These are phyloP conservation scores for Rhizophagus sp. DNA, from an alignment of 192 early-diverging fungal species.

Conservation along the genomic window DNA sequence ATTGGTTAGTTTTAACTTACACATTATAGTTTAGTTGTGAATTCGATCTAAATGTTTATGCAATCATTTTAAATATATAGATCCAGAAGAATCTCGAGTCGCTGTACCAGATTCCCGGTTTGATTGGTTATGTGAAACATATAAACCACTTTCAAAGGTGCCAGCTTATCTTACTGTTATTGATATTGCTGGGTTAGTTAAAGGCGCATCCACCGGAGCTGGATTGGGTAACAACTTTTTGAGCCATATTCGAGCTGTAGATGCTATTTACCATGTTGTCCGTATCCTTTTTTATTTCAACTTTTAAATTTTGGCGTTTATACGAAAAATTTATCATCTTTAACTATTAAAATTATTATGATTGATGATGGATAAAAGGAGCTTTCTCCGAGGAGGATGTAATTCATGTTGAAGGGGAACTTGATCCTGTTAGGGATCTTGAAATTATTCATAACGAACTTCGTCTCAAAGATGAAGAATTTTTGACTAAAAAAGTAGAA, in stretches of 20 bases:
- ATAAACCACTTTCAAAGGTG: slow-evolving; percentile 64
- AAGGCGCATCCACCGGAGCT: slow-evolving; percentile 76
- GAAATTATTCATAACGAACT: slow-evolving; percentile 96
- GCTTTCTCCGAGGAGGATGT: slow-evolving; percentile 93
- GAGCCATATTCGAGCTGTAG: slow-evolving; percentile 85
- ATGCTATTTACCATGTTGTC: slow-evolving; percentile 84
- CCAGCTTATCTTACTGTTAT: slow-evolving; percentile 88
- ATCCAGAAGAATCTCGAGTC: slow-evolving; percentile 89
- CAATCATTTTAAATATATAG: slow-evolving; percentile 38
- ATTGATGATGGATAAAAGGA: not conserved
- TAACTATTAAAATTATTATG: not conserved
- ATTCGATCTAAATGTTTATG: too few species aligned
- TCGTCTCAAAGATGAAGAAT: slow-evolving; percentile 89
- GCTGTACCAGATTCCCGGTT: slow-evolving; percentile 90
- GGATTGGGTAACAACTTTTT: slow-evolving; percentile 94
- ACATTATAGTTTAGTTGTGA: too few species aligned
- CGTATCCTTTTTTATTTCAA: slow-evolving; percentile 40
- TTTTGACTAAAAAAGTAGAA: slow-evolving; percentile 74
- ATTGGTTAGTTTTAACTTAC: slow-evolving; percentile 47
- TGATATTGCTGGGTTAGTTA: slow-evolving; percentile 99
- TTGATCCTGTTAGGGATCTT: slow-evolving; percentile 91
- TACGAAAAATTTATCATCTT: not conserved
- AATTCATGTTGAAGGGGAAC: slow-evolving; percentile 88
- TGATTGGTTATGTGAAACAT: slow-evolving; percentile 75
- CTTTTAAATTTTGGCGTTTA: not conserved